phyloP scores from a whole-genome alignment of 306 rosid genomes.

The Cucurbita pepo region DNA sequence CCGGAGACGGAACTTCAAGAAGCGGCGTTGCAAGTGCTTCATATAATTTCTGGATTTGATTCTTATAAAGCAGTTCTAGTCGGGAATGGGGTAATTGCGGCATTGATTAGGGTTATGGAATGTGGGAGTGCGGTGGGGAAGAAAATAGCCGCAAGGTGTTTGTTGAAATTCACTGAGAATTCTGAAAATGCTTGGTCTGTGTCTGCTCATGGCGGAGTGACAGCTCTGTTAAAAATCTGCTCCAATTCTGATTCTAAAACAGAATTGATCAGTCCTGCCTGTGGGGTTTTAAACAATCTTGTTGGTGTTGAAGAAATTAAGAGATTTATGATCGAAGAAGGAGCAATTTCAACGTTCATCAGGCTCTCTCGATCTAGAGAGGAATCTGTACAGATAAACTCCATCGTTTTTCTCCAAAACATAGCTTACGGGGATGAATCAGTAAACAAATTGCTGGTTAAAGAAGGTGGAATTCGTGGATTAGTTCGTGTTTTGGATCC shows the following conservation, averaged over 20 bases:
- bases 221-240: constrained; percentile 54
- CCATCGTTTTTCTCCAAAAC: constrained; percentile 42
- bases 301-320: constrained; percentile 59
- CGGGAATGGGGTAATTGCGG: constrained; percentile 44
- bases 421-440: constrained; percentile 57
- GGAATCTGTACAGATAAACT: constrained; percentile 46
- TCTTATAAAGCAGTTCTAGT: constrained; percentile 31
- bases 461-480: constrained; percentile 58
- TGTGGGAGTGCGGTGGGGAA: constrained; percentile 42
- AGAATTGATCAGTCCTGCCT: constrained; percentile 52
- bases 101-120: constrained; percentile 61
- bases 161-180: constrained; percentile 59
- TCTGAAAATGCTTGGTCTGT: constrained; percentile 80
- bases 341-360: constrained; percentile 37
- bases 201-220: constrained; percentile 84
- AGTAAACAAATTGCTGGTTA: constrained; percentile 28
- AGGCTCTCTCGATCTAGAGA: constrained; percentile 39
- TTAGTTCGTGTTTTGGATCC: constrained; percentile 43
- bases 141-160: constrained; percentile 34
- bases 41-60: constrained; percentile 39
- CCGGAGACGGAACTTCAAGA: constrained; percentile 45
- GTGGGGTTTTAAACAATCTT: constrained; percentile 62
- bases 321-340: constrained; percentile 75
- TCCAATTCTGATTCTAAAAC: constrained; percentile 16
- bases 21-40: constrained; percentile 37